Percentiles rank a stretch among this genome's conserved stretches.
Conservation (phyloP, 139 green algal genomes). For the Coccomyxa sp. region DNA sequence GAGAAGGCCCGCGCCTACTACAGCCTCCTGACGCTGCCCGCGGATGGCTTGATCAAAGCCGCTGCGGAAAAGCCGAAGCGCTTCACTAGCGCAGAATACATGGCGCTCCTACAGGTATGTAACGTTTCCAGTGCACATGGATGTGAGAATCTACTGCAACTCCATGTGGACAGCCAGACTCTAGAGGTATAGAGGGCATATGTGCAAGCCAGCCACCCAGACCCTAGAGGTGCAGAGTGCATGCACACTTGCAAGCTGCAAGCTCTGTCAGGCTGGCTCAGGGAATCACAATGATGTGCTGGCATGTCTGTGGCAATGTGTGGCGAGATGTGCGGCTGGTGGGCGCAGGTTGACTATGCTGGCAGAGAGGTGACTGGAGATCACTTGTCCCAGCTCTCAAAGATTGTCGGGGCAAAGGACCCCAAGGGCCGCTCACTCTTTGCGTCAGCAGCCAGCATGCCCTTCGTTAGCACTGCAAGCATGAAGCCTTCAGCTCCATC, state of each 20-base stretch:
- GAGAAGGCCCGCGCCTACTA: constrained; percentile 17
- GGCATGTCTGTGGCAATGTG: neutral
- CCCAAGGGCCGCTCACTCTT: too few relatives aligned
- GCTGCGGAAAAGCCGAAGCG: constrained; percentile 40
- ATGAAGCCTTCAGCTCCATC: too few relatives aligned
- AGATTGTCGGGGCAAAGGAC: neutral
- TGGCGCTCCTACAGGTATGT: constrained; percentile 58
- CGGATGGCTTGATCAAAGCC: constrained; percentile 43
- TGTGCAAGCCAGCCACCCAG: too few relatives aligned
- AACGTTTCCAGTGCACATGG: too few relatives aligned
- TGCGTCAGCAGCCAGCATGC: too few relatives aligned
- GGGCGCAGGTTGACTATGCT: neutral
- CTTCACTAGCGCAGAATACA: constrained; percentile 50
- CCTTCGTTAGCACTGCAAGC: too few relatives aligned
- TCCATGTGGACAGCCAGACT: neutral
- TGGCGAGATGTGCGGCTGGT: neutral
- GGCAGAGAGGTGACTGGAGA: neutral
- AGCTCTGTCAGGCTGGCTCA: neutral
- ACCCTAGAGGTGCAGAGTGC: neutral
- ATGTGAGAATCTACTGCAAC: too few relatives aligned
- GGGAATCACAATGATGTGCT: too few relatives aligned
- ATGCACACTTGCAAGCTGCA: neutral
- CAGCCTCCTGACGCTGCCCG: constrained; percentile 26
- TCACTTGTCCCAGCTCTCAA: neutral
- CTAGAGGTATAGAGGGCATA: neutral